These are phyloP conservation scores for Eimeria maxima DNA, from an alignment of 169 alveolate species.

Conservation along the genomic window DNA sequence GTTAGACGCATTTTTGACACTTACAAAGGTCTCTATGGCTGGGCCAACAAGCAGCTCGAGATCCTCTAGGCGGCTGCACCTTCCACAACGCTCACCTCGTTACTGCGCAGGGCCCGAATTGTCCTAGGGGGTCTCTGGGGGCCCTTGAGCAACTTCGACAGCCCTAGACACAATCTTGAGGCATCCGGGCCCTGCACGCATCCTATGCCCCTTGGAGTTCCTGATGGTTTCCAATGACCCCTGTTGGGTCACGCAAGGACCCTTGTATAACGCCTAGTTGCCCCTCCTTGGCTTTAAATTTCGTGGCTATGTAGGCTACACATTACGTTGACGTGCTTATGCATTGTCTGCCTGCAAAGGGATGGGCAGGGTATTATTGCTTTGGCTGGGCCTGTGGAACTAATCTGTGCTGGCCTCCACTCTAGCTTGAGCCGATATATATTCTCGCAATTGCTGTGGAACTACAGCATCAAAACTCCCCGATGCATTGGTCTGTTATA, in stretches of 20 bases:
- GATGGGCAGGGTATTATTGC: background rate
- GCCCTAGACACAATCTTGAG: background rate
- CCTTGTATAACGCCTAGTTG: background rate
- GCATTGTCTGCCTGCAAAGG: background rate
- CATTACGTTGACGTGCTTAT: background rate
- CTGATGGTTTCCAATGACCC: background rate
- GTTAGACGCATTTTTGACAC: constrained; percentile 77
- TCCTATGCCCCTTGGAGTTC: background rate
- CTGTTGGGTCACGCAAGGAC: background rate
- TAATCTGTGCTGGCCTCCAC: background rate
- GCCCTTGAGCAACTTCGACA: background rate
- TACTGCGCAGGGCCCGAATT: background rate
- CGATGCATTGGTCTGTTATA: background rate
- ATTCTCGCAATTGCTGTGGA: too few relatives aligned
- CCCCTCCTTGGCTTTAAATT: background rate
- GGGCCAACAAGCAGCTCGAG: constrained; percentile 73
- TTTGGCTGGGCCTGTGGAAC: background rate
- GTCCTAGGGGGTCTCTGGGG: background rate
- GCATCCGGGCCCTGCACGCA: background rate
- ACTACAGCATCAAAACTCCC: too few relatives aligned
- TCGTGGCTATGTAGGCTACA: background rate
- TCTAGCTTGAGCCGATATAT: too few relatives aligned
- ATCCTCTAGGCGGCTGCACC: constrained; percentile 26
- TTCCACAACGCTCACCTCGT: background rate
- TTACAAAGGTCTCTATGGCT: constrained; percentile 79